Conservation (phyloP, 257 asterid species). For the Ilex asprella region DNA sequence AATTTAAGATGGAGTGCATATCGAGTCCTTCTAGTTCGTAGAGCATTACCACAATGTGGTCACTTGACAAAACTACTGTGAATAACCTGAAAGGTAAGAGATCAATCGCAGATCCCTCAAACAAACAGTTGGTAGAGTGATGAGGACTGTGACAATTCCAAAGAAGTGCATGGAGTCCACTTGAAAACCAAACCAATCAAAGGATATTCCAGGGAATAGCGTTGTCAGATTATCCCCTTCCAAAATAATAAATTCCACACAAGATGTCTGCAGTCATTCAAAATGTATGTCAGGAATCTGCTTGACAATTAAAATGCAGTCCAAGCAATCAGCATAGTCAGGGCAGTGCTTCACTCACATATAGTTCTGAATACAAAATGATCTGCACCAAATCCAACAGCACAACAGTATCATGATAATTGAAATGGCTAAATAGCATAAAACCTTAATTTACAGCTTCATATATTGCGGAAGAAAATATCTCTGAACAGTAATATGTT, state of each 20-base stretch:
- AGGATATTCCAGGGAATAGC: slow-evolving; percentile 56
- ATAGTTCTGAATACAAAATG: slow-evolving; percentile 67
- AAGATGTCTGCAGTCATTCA: slow-evolving; percentile 50
- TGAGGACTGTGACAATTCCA: slow-evolving; percentile 39
- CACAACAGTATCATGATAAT: background rate
- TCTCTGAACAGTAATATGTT: no score
- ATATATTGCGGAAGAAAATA: no score
- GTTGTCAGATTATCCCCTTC: slow-evolving; percentile 78
- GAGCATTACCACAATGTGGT: no score
- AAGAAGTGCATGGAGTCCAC: slow-evolving; percentile 63
- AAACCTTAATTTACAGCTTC: no score
- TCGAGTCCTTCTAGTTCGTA: no score
- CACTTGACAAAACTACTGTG: background rate
- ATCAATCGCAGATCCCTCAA: slow-evolving; percentile 68
- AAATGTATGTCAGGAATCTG: slow-evolving; percentile 11
- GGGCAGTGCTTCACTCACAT: slow-evolving; percentile 37
- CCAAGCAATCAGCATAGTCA: background rate
- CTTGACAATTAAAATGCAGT: background rate
- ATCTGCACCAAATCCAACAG: slow-evolving; percentile 43
- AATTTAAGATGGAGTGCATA: background rate
- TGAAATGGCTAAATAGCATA: no score
- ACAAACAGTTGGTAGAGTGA: slow-evolving; percentile 76
- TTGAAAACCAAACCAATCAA: slow-evolving; percentile 42
- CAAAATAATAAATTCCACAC: slow-evolving; percentile 70
- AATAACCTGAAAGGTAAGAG: slow-evolving; percentile 73